Conservation (phyloP, 2,329 filamentous ascomycete genomes). For the Fusarium liriodendri region DNA sequence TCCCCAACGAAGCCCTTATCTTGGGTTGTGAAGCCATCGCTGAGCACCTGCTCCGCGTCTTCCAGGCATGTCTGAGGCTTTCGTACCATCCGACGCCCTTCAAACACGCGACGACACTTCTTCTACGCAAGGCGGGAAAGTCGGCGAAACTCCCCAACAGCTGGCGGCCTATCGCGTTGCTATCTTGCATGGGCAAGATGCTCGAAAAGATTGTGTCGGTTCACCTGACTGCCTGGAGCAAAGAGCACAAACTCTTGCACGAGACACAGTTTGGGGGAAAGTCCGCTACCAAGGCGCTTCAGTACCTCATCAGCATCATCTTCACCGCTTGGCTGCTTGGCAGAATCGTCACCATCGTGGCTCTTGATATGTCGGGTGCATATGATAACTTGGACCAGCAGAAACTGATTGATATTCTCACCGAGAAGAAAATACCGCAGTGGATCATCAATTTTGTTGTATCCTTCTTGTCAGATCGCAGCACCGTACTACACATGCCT, state of each 20-base stretch:
- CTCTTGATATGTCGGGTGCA: slow-evolving; percentile 20
- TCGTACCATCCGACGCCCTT: neutral
- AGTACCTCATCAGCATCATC: neutral
- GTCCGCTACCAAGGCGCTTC: slow-evolving; percentile 2
- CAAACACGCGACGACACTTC: neutral
- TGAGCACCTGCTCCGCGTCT: neutral
- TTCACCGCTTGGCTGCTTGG: neutral
- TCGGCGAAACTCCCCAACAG: neutral
- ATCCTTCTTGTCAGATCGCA: slow-evolving; percentile 15
- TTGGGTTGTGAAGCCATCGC: neutral
- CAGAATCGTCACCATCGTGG: neutral
- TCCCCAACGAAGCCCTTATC: slow-evolving; percentile 15
- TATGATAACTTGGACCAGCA: neutral
- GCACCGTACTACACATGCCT: neutral
- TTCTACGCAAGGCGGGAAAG: slow-evolving; percentile 15
- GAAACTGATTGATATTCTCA: slow-evolving; percentile 3
- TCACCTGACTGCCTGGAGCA: neutral
- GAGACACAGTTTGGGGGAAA: slow-evolving; percentile 1
- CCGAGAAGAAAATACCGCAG: neutral
- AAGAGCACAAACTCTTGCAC: neutral
- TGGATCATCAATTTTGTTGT: slow-evolving; percentile 1
- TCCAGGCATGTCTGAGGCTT: slow-evolving; percentile 1
- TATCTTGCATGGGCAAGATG: slow-evolving; percentile 5
- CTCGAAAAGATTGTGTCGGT: slow-evolving; percentile 6
- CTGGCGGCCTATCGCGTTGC: slow-evolving; percentile 10